Evolutionary conservation across 1,284 basidiomycete species (phyloP), one percentile per base, ranked within the genome.

Genomic region (Mycosarcoma mackinlayi): DNA sequence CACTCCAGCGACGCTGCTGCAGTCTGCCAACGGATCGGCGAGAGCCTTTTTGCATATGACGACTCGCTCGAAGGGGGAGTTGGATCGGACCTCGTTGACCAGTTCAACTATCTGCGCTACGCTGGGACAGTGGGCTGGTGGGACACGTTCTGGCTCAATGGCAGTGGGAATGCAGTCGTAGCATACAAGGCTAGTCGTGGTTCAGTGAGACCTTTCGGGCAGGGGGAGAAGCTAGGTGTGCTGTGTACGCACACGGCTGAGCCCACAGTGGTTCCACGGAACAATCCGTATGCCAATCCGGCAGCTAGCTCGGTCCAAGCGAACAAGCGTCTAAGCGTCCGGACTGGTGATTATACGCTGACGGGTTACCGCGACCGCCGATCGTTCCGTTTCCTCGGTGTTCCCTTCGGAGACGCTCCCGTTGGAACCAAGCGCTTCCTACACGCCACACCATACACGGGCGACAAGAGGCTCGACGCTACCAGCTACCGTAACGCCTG

Each of bases 1-100:
- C 24, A 45, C 37, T 49, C 65, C 6, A 30, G 51, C 14, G 47
- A 34, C 11, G 74, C 74, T 31, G 58, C 65, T 3, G 41, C 61
- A 3, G 51, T 63, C 11, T 78, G 76, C 49, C n/a, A 44, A 2
- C 28, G 21, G 2, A 60, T 73, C 30, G 63, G 63, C 54, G 76
- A 78, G 46, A 52, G 54, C 35, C 62, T 73, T 21, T 64, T 76
- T 11, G 45, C 76, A 21, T 38, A 48, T 13, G 58, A 71, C 47
- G 14, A n/a, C 5, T 44, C 66, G 11, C 42, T 56, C 2, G 39
- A 60, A 18, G 54, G 41, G 2, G 57, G 63, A 6, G 27, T 66
- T 7, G 52, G 51, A 13, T 46, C 57, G 1, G 67, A 70, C 33
- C 40, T 71, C 25, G 42, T 61, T 33, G 54, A 56, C 46, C 68